A percentile compares a stretch with the other conserved stretches of the same genome.
Conservation (phyloP, 2,329 filamentous ascomycete genomes). For the Colletotrichum filicis region DNA sequence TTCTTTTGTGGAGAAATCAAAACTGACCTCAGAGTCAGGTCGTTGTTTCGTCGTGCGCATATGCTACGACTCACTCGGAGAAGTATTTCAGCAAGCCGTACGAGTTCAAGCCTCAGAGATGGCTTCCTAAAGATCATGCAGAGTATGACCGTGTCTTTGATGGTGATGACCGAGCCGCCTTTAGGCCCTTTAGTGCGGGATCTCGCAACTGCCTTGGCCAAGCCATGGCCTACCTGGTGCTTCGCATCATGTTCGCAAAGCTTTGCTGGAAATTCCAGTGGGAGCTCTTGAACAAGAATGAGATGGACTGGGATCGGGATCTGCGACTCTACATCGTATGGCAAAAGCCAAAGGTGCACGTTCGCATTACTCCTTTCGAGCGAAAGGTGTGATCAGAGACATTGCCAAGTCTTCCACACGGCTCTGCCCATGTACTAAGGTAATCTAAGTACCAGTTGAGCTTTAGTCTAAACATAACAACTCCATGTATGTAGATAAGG, state of each 20-base stretch:
- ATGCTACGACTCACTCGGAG: constrained; percentile 7
- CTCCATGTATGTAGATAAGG: too few relatives aligned
- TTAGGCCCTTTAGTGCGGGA: not conserved
- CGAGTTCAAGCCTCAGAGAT: constrained; percentile 14
- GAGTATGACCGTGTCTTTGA: constrained; percentile 2
- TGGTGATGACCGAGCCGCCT: not conserved
- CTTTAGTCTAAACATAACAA: too few relatives aligned
- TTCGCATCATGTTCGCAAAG: constrained; percentile 1
- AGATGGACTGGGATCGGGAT: constrained; percentile 26
- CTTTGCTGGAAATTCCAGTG: constrained; percentile 6
- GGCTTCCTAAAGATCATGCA: constrained; percentile 10
- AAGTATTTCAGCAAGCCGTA: constrained; percentile 13
- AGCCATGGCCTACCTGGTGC: constrained; percentile 12
- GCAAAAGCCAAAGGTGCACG: constrained; percentile 2
- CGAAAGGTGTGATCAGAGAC: not conserved
- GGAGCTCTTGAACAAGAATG: constrained; percentile 10
- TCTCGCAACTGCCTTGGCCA: constrained; percentile 21
- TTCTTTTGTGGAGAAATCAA: not conserved
- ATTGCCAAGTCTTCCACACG: too few relatives aligned
- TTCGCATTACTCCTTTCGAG: not conserved
- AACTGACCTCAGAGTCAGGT: not conserved
- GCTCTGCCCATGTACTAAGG: too few relatives aligned
- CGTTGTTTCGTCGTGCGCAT: not conserved
- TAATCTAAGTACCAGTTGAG: too few relatives aligned
- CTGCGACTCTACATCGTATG: constrained; percentile 11